These are phyloP conservation scores for Botryotinia calthae DNA, from an alignment of 2,329 filamentous ascomycete genomes.

Conservation along the genomic window DNA sequence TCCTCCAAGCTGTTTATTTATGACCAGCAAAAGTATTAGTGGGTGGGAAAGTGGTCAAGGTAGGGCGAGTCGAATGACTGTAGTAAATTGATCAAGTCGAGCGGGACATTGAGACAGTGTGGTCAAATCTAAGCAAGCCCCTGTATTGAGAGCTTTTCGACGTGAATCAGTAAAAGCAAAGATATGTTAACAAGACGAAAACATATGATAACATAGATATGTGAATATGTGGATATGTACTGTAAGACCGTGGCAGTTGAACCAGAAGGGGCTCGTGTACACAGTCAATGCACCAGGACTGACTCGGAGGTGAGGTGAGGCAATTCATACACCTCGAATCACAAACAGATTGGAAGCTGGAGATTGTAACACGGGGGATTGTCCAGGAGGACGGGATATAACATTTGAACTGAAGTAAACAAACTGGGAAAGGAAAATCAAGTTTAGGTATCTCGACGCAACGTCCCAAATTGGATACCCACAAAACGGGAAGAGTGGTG, in stretches of 20 bases:
- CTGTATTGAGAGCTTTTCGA: neutral
- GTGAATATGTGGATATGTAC: neutral
- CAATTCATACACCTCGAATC: neutral
- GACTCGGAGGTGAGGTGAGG: neutral
- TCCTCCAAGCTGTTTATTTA: neutral
- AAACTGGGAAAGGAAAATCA: neutral
- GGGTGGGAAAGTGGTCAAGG: neutral
- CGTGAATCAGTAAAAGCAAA: neutral
- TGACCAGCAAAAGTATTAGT: constrained; percentile 12
- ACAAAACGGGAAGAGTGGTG: constrained; percentile 1
- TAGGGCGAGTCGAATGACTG: neutral
- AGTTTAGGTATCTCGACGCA: neutral
- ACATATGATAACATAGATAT: neutral
- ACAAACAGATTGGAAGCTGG: neutral
- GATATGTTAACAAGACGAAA: neutral
- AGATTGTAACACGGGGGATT: neutral
- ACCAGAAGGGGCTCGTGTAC: neutral
- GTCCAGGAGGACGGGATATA: neutral
- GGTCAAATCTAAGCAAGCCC: neutral
- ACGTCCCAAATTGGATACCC: constrained; percentile 2
- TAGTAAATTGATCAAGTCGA: constrained; percentile 1
- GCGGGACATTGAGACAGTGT: neutral
- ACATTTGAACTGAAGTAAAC: neutral
- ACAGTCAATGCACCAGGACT: constrained; percentile 10
- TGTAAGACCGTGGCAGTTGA: neutral